Evolutionary conservation across 1,284 basidiomycete species (phyloP).

Genomic region (Pyrrhoderma lamaoense): DNA sequence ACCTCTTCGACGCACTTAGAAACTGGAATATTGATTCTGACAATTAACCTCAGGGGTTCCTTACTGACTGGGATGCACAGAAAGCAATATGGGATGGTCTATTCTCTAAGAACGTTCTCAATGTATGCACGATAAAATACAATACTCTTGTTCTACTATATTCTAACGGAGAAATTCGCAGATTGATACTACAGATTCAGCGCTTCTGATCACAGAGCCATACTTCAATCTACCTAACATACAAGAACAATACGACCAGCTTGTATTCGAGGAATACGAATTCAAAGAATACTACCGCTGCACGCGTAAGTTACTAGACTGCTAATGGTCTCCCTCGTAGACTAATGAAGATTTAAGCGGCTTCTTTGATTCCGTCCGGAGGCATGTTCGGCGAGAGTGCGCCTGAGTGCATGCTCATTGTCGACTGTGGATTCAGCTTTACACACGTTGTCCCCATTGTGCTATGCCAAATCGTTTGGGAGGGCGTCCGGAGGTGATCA

Average conservation of each 20-base stretch:
- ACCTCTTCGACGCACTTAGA: conserved; percentile 14
- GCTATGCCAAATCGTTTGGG: conserved; percentile 66
- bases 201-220: conserved; percentile 85
- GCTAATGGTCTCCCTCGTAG: conserved; percentile 9
- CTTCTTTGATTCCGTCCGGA: conserved; percentile 69
- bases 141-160: conserved; percentile 1
- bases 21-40: conserved; percentile 18
- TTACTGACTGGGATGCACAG: conserved; percentile 89
- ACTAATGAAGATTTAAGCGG: conserved; percentile 43
- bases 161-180: no score
- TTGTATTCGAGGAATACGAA: conserved; percentile 95
- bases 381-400: conserved; percentile 44
- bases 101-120: conserved; percentile 63
- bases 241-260: conserved; percentile 87
- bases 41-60: conserved; percentile 56
- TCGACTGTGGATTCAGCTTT: conserved; percentile 90
- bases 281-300: conserved; percentile 77
- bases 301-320: conserved; percentile 52
- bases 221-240: conserved; percentile 90
- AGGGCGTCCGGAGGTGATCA: conserved; percentile 69
- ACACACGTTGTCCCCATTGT: conserved; percentile 88
- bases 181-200: conserved; percentile 66
- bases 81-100: conserved; percentile 87
- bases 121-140: conserved; percentile 35
- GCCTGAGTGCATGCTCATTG: conserved; percentile 76